Conservation (phyloP, 2,329 filamentous ascomycete genomes). For the Chrysoporthe deuterocubensis region DNA sequence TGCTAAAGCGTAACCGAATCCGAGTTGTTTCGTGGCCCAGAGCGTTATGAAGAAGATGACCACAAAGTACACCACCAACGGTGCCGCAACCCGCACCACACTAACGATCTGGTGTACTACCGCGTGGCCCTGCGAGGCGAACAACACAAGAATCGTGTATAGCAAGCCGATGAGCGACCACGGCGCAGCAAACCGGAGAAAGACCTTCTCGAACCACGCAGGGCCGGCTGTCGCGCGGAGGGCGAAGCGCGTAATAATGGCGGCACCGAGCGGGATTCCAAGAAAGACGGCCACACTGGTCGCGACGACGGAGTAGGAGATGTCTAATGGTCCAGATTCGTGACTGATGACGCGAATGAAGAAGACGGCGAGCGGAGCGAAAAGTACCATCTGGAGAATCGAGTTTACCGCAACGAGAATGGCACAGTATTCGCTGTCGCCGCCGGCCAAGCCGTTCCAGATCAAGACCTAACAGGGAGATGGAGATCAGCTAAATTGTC, state of each 20-base stretch:
- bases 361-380: conserved; percentile 69
- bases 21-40: conserved; percentile 62
- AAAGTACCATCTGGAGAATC: conserved; percentile 74
- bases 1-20: conserved; percentile 72
- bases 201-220: conserved; percentile 68
- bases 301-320: conserved; percentile 71
- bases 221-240: conserved; percentile 60
- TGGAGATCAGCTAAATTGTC: not conserved
- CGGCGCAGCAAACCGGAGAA: conserved; percentile 72
- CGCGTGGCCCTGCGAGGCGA: conserved; percentile 77
- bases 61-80: conserved; percentile 80
- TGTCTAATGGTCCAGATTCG: conserved; percentile 32
- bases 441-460: conserved; percentile 73
- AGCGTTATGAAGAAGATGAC: conserved; percentile 75
- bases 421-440: conserved; percentile 82
- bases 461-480: conserved; percentile 51
- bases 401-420: conserved; percentile 78
- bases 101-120: conserved; percentile 84
- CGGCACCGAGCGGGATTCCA: conserved; percentile 80
- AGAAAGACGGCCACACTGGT: conserved; percentile 84
- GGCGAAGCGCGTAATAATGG: conserved; percentile 72
- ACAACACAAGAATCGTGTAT: conserved; percentile 85
- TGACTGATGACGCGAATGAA: conserved; percentile 72
- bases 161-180: conserved; percentile 82
- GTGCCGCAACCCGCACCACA: conserved; percentile 79